phyloP scores from a whole-genome alignment of 176 grass and related monocot genomes.

The Eremochloa ophiuroides region DNA sequence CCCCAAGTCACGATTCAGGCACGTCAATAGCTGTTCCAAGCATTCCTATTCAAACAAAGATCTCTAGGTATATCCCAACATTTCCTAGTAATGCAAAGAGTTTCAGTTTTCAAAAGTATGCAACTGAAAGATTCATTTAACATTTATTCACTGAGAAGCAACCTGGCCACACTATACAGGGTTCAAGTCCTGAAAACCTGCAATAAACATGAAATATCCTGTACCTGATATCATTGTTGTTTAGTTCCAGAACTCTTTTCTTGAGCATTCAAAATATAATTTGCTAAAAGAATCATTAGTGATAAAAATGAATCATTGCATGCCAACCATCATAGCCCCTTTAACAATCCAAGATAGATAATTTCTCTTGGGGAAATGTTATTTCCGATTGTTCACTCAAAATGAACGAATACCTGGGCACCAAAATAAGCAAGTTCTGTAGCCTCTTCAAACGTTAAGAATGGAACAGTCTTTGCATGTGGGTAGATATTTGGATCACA shows the following conservation, averaged over 20 bases:
- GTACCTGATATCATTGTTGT: background rate
- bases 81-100: too few relatives aligned
- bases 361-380: background rate
- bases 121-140: background rate
- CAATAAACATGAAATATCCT: background rate
- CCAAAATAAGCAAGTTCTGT: slow-evolving; percentile 97
- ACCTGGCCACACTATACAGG: background rate
- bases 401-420: slow-evolving; percentile 57
- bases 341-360: background rate
- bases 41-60: too few relatives aligned
- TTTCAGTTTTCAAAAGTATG: background rate
- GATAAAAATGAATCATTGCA: background rate
- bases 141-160: slow-evolving; percentile 2
- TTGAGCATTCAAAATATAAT: background rate
- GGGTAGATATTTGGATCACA: slow-evolving; percentile 94
- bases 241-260: background rate
- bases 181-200: background rate
- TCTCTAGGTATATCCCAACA: too few relatives aligned
- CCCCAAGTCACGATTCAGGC: too few relatives aligned
- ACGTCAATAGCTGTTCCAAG: too few relatives aligned
- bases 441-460: slow-evolving; percentile 96
- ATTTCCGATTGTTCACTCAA: background rate
- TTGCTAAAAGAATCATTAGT: background rate
- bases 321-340: background rate
- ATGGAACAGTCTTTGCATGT: slow-evolving; percentile 68